A percentile compares a stretch with the other conserved stretches of the same genome.
Conservation (phyloP, 352 stramenopile genomes). For the Globisporangium nagaii region DNA sequence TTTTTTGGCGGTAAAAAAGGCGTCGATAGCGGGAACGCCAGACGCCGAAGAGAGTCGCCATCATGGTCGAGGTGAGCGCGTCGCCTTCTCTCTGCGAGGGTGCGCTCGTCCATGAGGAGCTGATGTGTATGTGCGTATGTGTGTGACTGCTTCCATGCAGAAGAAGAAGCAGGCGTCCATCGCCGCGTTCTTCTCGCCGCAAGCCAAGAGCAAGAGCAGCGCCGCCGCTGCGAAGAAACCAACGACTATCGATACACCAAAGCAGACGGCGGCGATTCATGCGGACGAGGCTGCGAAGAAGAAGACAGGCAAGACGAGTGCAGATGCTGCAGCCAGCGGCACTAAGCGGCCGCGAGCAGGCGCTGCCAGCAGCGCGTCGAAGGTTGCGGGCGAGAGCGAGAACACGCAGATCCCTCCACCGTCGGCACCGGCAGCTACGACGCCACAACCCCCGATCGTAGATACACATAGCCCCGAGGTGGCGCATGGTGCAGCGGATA, state of each 20-base stretch:
- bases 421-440: neutral
- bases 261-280: neutral
- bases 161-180: slow-evolving; percentile 77
- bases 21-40: too few relatives aligned
- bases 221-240: slow-evolving; percentile 6
- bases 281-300: slow-evolving; percentile 4
- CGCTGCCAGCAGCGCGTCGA: neutral
- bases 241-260: neutral
- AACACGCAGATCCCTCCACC: neutral
- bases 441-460: neutral
- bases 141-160: slow-evolving; percentile 6
- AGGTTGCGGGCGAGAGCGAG: neutral
- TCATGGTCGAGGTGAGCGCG: slow-evolving; percentile 2
- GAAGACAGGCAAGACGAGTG: slow-evolving; percentile 10
- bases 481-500: neutral
- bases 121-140: neutral
- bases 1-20: too few relatives aligned
- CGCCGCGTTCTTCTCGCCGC: slow-evolving; percentile 76
- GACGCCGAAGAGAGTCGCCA: too few relatives aligned
- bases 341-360: slow-evolving; percentile 9
- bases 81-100: neutral
- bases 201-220: slow-evolving; percentile 19
- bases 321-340: neutral
- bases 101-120: neutral
- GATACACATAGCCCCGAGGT: neutral